Evolutionary conservation across 2,329 filamentous ascomycete genomes (phyloP), one percentile per base, ranked within the genome.

Genomic region (Cladosporium sp.): DNA sequence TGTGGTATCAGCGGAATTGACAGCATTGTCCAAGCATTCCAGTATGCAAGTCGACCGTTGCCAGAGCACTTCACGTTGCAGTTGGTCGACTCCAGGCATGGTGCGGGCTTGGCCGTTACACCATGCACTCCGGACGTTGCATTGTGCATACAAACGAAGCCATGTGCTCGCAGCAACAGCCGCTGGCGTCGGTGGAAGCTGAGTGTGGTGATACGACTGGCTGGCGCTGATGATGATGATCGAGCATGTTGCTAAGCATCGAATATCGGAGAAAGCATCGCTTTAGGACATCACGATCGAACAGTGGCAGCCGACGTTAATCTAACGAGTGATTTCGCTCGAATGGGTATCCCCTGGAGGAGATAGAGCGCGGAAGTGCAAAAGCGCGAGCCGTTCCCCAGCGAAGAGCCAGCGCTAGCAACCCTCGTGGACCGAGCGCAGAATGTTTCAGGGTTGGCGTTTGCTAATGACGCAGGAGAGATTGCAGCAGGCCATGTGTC

Each of bases 11-110:
- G n/a, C n/a, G n/a, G n/a, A n/a, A n/a, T n/a, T n/a, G n/a, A n/a
- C n/a, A n/a, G n/a, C n/a, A n/a, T n/a, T n/a, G n/a, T n/a, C n/a
- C 49, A 51, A 51, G 49, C 49, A 51, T 51, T 51, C 49, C 34
- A 30, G 19, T 9, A 22, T 38, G 49, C 45, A 34, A 36, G 30
- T 34, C 45, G 28, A 25, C 49, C 49, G 49, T 51, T 51, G 34
- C 49, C 49, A 51, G 49, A 51, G 49, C 34, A n/a, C 17, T 50
- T 25, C 17, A 19, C 45, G 30, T 19, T 36, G 28, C 28, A 50
- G 30, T 28, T 47, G 43, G 43, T 7, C 43, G 9, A 15, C 8
- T n/a, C 11, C 8, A 14, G n/a, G n/a, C 25, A 34, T 28, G 28
- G 28, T 45, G 25, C 17, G 45, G 45, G 12, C 45, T 50, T 50